Evolutionary conservation across 2,329 filamentous ascomycete genomes (phyloP).

Genomic region (Talaromyces funiculosus): DNA sequence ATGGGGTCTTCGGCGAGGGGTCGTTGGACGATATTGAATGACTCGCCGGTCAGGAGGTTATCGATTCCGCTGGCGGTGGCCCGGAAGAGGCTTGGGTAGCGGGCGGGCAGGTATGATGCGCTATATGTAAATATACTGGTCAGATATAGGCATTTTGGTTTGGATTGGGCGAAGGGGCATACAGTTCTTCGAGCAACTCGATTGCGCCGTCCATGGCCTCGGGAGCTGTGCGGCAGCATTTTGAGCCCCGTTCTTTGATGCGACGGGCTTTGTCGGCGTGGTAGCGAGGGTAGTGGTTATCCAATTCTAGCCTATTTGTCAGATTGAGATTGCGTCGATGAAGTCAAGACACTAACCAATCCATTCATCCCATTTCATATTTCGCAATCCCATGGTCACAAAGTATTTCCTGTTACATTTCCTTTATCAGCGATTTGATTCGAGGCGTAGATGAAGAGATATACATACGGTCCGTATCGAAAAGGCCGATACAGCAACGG

Average conservation of each 20-base stretch:
- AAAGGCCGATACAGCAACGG: constrained; percentile 75
- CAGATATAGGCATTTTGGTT: neutral
- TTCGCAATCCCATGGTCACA: constrained; percentile 71
- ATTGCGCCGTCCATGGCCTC: constrained; percentile 66
- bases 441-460: neutral
- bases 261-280: constrained; percentile 66
- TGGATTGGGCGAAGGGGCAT: constrained; percentile 14
- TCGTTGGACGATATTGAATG: constrained; percentile 60
- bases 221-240: constrained; percentile 64
- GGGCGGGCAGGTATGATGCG: constrained; percentile 61
- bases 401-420: constrained; percentile 54
- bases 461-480: constrained; percentile 59
- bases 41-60: constrained; percentile 66
- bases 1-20: constrained; percentile 73
- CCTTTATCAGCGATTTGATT: neutral
- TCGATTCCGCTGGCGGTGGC: constrained; percentile 60
- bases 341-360: constrained; percentile 43
- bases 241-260: constrained; percentile 59
- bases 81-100: constrained; percentile 67
- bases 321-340: neutral
- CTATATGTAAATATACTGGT: constrained; percentile 18
- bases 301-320: constrained; percentile 55
- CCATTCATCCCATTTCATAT: constrained; percentile 66
- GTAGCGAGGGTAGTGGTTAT: constrained; percentile 69
- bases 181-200: constrained; percentile 70